Evolutionary conservation across 768 basidiomycete species (phyloP), one percentile per base, ranked within the genome.

Genomic region (Kwoniella sp.): DNA sequence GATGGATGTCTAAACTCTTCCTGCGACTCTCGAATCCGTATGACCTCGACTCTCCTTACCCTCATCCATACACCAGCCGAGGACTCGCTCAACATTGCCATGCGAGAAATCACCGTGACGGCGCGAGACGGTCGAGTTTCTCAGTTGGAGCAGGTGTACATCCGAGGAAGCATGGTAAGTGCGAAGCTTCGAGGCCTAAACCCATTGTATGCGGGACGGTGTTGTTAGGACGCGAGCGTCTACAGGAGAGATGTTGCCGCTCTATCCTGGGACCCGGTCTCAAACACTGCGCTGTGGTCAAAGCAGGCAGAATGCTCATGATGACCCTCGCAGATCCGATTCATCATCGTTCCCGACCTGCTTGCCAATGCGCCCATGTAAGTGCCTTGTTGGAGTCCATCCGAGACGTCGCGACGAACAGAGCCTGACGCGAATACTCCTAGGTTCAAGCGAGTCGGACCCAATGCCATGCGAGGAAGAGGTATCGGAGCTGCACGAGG

Each of bases 281-380:
- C n/a, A n/a, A n/a, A n/a, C n/a, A n/a, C n/a, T n/a, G n/a, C n/a
- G n/a, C n/a, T n/a, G n/a, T n/a, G n/a, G n/a, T n/a, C n/a, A n/a
- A n/a, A n/a, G n/a, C n/a, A n/a, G n/a, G n/a, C n/a, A n/a, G n/a
- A n/a, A n/a, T n/a, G n/a, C n/a, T 25, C 25, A 46, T 46, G 14
- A 3, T 38, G 37, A 25, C 9, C 20, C 4, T 25, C 10, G 29
- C 26, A 70, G 65, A 64, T 67, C 52, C 65, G 95, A 60, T 98
- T 95, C 80, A 93, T 98, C 78, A 96, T 98, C 74, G 95, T 99
- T 19, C 95, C 95, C 49, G 95, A 98, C 76, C 96, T 99, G 88
- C 79, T 99, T 63, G 88, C 96, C 73, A 98, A 98, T 74, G 95
- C 95, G 12, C 95, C 95, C 17, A 99, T 99, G 95, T 92, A 71